phyloP scores from a whole-genome alignment of 306 rosid species.

The Canavalia gladiata region DNA sequence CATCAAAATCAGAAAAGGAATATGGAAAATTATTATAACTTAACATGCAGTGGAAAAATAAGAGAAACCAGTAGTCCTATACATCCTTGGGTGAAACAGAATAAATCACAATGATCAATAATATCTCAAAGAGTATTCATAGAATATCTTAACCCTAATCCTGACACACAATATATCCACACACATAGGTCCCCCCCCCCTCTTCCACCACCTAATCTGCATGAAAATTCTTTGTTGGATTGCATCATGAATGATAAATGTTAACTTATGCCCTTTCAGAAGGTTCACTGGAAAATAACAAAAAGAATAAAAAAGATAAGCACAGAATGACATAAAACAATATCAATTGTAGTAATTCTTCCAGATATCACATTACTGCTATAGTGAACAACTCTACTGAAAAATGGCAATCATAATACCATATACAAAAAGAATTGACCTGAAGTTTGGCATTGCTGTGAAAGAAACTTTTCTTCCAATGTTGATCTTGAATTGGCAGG shows the following conservation, averaged over 20 bases:
- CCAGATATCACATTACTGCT: conserved; percentile 28
- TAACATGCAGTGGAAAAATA: not conserved
- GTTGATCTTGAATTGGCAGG: conserved; percentile 73
- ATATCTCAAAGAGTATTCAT: conserved; percentile 6
- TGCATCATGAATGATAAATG: conserved; percentile 6
- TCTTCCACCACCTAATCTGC: conserved; percentile 11
- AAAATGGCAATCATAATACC: conserved; percentile 22
- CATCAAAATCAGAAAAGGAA: conserved; percentile 9
- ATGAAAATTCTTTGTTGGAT: not conserved
- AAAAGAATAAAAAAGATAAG: conserved; percentile 1
- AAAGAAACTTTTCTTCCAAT: conserved; percentile 89
- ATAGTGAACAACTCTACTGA: conserved; percentile 40
- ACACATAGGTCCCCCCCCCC: not conserved
- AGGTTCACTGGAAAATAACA: conserved; percentile 11
- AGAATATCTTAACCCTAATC: conserved; percentile 18
- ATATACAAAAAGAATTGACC: conserved; percentile 59
- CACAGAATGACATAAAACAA: conserved; percentile 3
- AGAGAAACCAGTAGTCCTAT: not conserved
- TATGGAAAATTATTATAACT: not conserved
- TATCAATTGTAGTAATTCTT: not conserved
- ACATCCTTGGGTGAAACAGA: not conserved
- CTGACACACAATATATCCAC: not conserved
- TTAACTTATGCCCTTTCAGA: conserved; percentile 25
- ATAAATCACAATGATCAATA: not conserved
- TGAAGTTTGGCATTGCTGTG: conserved; percentile 90